A percentile compares a stretch with the other conserved stretches of the same genome.
phyloP scores from a whole-genome alignment of 345 rosid genomes.

The Euphorbia tirucalli region DNA sequence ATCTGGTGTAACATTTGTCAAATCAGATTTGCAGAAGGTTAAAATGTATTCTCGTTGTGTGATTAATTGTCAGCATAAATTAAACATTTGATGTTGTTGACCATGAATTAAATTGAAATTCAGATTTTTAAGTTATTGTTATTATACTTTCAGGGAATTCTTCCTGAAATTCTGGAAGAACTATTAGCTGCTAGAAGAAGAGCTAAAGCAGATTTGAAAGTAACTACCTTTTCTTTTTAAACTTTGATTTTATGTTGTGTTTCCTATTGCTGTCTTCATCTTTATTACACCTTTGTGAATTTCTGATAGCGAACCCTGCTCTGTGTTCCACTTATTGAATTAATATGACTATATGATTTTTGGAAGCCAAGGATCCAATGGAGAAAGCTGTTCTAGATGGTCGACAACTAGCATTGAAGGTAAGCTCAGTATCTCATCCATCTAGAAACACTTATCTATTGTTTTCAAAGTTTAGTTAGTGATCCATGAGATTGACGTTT shows the following conservation, averaged over 20 bases:
- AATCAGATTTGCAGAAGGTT: conserved; percentile 84
- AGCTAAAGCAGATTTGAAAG: conserved; percentile 97
- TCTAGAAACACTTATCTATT: background rate
- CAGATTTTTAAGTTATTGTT: conserved; percentile 14
- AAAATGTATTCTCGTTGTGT: background rate
- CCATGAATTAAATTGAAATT: background rate
- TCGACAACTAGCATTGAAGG: conserved; percentile 93
- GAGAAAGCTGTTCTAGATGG: conserved; percentile 98
- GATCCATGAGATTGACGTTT: background rate
- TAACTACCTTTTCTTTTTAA: conserved; percentile 13
- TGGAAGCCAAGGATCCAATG: conserved; percentile 97
- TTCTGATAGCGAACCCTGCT: conserved; percentile 1
- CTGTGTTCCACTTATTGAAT: conserved; percentile 9
- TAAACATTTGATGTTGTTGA: background rate
- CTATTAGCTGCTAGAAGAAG: conserved; percentile 83
- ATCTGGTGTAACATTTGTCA: conserved; percentile 89
- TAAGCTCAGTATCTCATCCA: conserved; percentile 18
- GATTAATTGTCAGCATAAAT: background rate
- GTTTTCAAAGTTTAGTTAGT: background rate
- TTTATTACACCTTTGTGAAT: background rate
- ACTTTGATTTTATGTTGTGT: conserved; percentile 6
- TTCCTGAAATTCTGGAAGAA: conserved; percentile 99
- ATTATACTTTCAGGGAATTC: conserved; percentile 68
- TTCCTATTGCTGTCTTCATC: conserved; percentile 2
- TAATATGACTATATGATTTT: conserved; percentile 21